Evolutionary conservation across 1,284 basidiomycete species (phyloP), one percentile per base, ranked within the genome.

Genomic region (Pseudomicrostroma phylloplanum): DNA sequence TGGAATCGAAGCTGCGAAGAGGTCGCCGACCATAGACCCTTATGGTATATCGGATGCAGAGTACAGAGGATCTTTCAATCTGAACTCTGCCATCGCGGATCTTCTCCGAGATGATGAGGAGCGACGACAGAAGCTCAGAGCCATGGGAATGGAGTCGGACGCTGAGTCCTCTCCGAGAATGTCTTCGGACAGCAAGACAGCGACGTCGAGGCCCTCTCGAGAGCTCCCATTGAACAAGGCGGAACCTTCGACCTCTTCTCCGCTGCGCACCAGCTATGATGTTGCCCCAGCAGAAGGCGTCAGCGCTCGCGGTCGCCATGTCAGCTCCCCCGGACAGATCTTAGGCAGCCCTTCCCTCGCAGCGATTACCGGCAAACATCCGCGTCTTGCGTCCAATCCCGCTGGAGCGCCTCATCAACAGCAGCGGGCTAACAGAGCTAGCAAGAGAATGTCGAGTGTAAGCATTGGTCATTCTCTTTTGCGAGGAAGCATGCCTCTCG

Each of bases 401-500:
- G 3, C 30, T 3, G 30, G 30, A 36, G 4, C 9, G 30, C 9
- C 30, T 36, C 30, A 36, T 4, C 30, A 36, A 36, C 30, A 36
- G 30, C 30, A 36, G 30, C 30, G 30, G 30, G 62, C 59, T 15
- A 63, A 61, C 0, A 48, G 63, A 6, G 65, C 67, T 57, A 66
- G 53, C 64, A 65, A 70, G 65, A 61, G 71, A 57, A 39, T 72
- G 42, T 67, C 71, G 39, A 83, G 87, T 41, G 82, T 86, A 12
- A 88, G 85, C 73, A 74, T 72, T 23, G 61, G 69, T 15, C 72
- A 80, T 13, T 72, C 72, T 1, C 73, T 80, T 39, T 70, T 79
- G 19, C 66, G 77, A 36, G 69, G 70, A 9, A 69, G 69, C 21
- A 55, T 74, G 6, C 71, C 69, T 3, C 65, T 74, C 11, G 70